Conservation (phyloP, 2,329 filamentous ascomycete genomes). For the Lecanicillium sp. region DNA sequence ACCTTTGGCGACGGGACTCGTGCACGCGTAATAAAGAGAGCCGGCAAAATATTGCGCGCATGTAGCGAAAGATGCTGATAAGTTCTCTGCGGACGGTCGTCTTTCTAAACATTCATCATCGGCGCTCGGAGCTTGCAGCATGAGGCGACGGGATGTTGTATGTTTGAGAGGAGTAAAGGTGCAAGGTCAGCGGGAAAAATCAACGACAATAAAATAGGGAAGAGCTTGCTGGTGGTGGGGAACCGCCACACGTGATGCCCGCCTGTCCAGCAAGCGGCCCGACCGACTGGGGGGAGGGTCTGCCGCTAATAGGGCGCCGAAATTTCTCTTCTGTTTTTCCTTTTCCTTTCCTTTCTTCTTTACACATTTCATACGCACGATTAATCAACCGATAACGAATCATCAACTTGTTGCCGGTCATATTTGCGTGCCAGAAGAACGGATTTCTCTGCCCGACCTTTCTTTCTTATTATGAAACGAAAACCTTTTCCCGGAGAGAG, state of each 20-base stretch:
- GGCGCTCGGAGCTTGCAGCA: too few relatives aligned
- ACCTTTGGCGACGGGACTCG: too few relatives aligned
- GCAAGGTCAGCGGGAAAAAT: conserved; percentile 1
- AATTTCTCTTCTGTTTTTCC: conserved; percentile 10
- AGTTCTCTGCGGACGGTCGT: too few relatives aligned
- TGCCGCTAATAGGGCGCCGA: not conserved
- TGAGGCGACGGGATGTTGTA: not conserved
- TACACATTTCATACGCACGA: conserved; percentile 45
- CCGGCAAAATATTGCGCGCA: too few relatives aligned
- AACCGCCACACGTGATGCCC: conserved; percentile 18
- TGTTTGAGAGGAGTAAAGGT: not conserved
- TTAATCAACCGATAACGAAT: conserved; percentile 52
- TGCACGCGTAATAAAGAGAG: too few relatives aligned
- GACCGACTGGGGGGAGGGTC: too few relatives aligned
- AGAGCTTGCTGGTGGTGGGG: conserved; percentile 3
- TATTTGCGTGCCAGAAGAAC: conserved; percentile 52
- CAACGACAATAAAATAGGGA: conserved; percentile 1
- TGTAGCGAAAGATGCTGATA: too few relatives aligned
- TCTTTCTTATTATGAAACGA: too few relatives aligned
- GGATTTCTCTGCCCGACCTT: conserved; percentile 17
- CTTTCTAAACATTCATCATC: too few relatives aligned
- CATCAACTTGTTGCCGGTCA: conserved; percentile 48
- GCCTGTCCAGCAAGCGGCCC: conserved; percentile 1
- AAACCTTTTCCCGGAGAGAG: conserved; percentile 11
- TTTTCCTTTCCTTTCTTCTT: conserved; percentile 21